phyloP scores from a whole-genome alignment of 208 protist genomes.

The Wallacemonas sp. region DNA sequence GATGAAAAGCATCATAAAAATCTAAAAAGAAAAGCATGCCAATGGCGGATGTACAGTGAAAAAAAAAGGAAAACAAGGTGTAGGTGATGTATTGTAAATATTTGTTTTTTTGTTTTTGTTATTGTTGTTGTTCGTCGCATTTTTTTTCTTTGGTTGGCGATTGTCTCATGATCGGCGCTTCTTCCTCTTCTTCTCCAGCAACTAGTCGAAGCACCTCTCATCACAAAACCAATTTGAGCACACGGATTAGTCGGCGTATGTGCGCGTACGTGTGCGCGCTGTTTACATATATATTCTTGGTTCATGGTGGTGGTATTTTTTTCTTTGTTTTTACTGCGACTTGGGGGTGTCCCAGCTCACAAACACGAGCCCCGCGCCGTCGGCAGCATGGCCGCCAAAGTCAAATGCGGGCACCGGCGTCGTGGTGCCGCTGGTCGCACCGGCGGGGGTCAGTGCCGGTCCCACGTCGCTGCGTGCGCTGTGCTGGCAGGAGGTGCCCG shows the following conservation, averaged over 20 bases:
- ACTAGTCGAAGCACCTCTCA: no score
- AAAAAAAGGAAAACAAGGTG: conserved; percentile 15
- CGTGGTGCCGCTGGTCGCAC: conserved; percentile 5
- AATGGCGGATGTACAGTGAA: background rate
- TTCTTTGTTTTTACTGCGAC: background rate
- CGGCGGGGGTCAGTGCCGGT: conserved; percentile 5
- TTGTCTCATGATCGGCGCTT: background rate
- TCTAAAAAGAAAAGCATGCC: background rate
- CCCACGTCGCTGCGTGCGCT: conserved; percentile 6
- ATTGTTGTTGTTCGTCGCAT: background rate
- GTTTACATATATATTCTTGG: no score
- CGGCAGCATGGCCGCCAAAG: background rate
- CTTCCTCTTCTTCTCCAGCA: background rate
- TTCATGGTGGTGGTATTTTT: background rate
- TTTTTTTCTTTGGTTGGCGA: background rate
- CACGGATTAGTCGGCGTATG: no score
- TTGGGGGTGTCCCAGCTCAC: conserved; percentile 9
- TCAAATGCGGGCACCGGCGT: conserved; percentile 5
- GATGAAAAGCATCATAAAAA: background rate
- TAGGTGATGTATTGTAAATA: background rate
- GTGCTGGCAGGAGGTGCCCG: background rate
- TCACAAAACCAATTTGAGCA: no score
- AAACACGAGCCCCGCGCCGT: conserved; percentile 7
- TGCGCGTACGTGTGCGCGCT: background rate
- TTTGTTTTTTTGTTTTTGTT: conserved; percentile 8